Conservation (phyloP, 345 rosid genomes). For the Linum trigynum region DNA sequence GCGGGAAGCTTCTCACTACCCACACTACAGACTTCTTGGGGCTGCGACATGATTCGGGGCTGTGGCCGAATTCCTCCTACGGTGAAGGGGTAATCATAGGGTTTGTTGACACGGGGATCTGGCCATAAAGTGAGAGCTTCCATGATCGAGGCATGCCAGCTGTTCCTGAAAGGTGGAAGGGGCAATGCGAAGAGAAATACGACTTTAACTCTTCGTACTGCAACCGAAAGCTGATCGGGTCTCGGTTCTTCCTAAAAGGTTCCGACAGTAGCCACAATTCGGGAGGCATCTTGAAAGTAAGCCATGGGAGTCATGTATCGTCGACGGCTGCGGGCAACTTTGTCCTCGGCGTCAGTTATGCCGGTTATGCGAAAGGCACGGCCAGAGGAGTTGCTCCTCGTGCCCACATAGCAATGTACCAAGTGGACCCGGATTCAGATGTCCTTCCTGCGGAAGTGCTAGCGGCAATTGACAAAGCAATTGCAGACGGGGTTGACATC, state of each 20-base stretch:
- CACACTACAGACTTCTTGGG: conserved; percentile 35
- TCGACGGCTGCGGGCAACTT: conserved; percentile 19
- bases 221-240: neutral
- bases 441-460: conserved; percentile 41
- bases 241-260: neutral
- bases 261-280: too few species aligned
- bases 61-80: neutral
- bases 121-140: conserved; percentile 1
- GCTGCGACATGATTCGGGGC: conserved; percentile 6
- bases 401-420: conserved; percentile 25
- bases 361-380: conserved; percentile 24
- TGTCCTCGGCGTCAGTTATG: conserved; percentile 15
- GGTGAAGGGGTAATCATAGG: neutral
- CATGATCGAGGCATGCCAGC: neutral
- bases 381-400: conserved; percentile 21
- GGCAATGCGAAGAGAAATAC: neutral
- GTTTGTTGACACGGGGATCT: neutral
- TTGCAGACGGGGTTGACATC: conserved; percentile 56
- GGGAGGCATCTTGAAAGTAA: too few species aligned
- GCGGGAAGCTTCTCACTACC: conserved; percentile 32
- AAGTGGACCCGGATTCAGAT: conserved; percentile 12
- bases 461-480: conserved; percentile 64
- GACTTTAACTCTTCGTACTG: neutral
- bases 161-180: neutral
- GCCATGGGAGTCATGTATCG: conserved; percentile 15